Conservation (phyloP, 148 eudicot species). For the Camellia lanceoleosa region DNA sequence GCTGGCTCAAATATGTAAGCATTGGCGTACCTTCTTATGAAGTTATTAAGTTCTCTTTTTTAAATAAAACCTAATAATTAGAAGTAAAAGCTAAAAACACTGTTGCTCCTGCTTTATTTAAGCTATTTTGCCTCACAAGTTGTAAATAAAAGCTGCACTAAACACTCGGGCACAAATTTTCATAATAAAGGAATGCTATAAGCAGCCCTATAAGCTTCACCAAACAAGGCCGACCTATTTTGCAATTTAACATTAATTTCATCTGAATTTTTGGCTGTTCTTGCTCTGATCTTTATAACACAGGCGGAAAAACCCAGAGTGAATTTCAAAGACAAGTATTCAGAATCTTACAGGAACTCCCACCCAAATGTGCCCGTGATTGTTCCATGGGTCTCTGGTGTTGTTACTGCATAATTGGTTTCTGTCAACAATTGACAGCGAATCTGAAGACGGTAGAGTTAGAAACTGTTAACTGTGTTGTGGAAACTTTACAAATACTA, state of each 20-base stretch:
- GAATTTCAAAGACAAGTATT: conserved; percentile 74
- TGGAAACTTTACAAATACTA: not conserved
- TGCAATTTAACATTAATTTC: not conserved
- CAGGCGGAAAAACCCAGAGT: conserved; percentile 75
- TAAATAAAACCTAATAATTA: too few species aligned
- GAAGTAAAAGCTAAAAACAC: too few species aligned
- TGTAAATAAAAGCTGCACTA: too few species aligned
- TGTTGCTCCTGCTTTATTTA: too few species aligned
- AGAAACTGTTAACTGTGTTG: not conserved
- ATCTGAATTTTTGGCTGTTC: not conserved
- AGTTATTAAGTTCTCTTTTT: too few species aligned
- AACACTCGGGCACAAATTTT: too few species aligned
- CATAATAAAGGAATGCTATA: too few species aligned
- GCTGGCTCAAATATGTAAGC: conserved; percentile 98
- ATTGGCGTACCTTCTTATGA: not conserved
- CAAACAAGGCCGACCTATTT: not conserved
- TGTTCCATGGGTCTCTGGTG: conserved; percentile 94
- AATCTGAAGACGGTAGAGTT: conserved; percentile 5
- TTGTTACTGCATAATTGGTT: conserved; percentile 37
- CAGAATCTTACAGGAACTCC: conserved; percentile 63
- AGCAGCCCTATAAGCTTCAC: too few species aligned
- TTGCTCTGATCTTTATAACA: conserved; percentile 14
- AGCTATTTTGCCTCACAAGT: too few species aligned
- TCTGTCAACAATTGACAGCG: conserved; percentile 6
- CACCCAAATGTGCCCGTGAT: conserved; percentile 71